Evolutionary conservation across 2,329 filamentous ascomycete genomes (phyloP).

Genomic region (Xylaria multiplex): DNA sequence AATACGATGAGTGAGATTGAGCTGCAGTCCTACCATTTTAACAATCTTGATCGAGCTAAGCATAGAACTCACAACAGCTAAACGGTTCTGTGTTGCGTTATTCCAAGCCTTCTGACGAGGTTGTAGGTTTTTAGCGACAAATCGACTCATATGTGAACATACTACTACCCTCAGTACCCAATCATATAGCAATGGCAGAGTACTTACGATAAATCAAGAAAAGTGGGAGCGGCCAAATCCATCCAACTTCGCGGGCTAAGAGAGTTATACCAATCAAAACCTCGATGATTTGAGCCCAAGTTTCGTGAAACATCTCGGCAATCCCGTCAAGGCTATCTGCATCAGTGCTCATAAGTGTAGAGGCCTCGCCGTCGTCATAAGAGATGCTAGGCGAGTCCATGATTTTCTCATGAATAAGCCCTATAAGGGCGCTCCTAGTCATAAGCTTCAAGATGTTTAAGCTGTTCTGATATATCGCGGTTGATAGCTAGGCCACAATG

Average conservation of each 20-base stretch:
- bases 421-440: slow-evolving; percentile 50
- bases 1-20: slow-evolving; percentile 39
- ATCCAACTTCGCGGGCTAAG: slow-evolving; percentile 54
- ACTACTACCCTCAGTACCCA: slow-evolving; percentile 44
- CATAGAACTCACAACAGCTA: slow-evolving; percentile 50
- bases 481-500: slow-evolving; percentile 45
- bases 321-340: slow-evolving; percentile 49
- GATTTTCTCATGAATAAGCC: slow-evolving; percentile 51
- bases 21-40: slow-evolving; percentile 54
- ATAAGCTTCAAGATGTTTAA: slow-evolving; percentile 50
- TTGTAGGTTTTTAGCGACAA: slow-evolving; percentile 51
- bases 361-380: slow-evolving; percentile 49
- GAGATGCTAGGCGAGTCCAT: slow-evolving; percentile 40
- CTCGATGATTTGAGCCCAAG: slow-evolving; percentile 56
- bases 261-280: slow-evolving; percentile 54
- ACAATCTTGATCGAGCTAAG: slow-evolving; percentile 52
- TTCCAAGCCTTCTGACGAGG: slow-evolving; percentile 54
- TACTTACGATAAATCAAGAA: slow-evolving; percentile 54
- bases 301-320: slow-evolving; percentile 54
- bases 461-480: slow-evolving; percentile 47
- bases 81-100: slow-evolving; percentile 53
- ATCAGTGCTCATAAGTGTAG: slow-evolving; percentile 56
- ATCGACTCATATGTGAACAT: slow-evolving; percentile 55
- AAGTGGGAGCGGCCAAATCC: slow-evolving; percentile 55
- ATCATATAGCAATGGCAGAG: neutral